These are phyloP conservation scores for Carpinus viminea DNA, from an alignment of 306 rosid species.

Conservation along the genomic window DNA sequence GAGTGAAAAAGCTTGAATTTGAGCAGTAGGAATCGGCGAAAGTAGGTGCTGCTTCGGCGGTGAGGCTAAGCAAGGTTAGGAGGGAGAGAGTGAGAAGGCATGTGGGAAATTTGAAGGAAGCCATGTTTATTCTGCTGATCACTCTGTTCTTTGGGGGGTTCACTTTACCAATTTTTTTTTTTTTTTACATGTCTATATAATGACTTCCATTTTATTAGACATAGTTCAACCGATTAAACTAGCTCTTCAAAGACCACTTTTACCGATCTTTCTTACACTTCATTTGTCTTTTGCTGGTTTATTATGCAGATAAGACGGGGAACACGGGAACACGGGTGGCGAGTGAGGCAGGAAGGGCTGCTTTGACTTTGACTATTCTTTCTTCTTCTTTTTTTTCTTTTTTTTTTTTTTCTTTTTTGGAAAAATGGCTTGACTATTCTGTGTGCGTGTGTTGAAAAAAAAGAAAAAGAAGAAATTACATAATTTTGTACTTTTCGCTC, in stretches of 20 bases:
- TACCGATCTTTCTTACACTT: neutral
- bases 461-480: neutral
- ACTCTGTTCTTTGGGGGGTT: neutral
- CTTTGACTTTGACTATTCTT: no score
- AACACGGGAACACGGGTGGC: neutral
- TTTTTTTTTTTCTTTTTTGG: no score
- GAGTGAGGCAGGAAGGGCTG: neutral
- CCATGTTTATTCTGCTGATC: neutral
- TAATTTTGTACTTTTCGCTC: neutral
- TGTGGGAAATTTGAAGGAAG: neutral
- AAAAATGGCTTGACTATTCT: no score
- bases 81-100: neutral
- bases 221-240: no score
- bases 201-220: no score
- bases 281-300: no score
- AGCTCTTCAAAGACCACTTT: no score
- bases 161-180: constrained; percentile 6
- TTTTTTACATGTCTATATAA: no score
- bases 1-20: neutral
- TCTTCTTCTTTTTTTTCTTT: no score
- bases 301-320: neutral
- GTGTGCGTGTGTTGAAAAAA: neutral
- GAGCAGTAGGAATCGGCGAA: neutral
- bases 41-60: neutral
- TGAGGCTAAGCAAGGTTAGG: neutral